Evolutionary conservation across 352 stramenopile genomes (phyloP), one percentile per base, ranked within the genome.

Genomic region (Aphanomyces invadans): DNA sequence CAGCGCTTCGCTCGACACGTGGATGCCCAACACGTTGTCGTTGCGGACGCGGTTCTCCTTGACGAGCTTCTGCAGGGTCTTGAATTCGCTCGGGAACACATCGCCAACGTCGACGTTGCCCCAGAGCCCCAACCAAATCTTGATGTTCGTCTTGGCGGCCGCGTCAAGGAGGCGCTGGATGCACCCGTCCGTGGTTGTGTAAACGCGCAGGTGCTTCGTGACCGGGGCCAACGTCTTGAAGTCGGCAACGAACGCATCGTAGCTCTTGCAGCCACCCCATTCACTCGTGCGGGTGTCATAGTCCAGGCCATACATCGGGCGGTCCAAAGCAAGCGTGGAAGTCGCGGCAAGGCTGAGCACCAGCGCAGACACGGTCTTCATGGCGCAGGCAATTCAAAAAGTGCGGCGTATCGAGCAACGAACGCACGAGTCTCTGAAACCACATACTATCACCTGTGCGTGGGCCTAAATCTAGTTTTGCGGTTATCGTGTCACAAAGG

Each of bases 91-190:
- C 0, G 80, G 29, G 19, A 91, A 62, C 38, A 81, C 71, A 15
- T 74, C 67, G 19, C 73, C 54, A 31, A 68, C 65, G 42, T 53
- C 42, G n/a, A 54, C 33, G 26, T 65, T 46, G 10, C 77, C 86
- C 79, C 79, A 92, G 38, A 92, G 77, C 25, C 81, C 83, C 3
- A 92, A 68, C 52, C 80, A 74, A 38, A 92, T 70, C 57, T 86
- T 69, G 23, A 90, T 32, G 2, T 79, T 74, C 7, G 70, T 74
- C 0, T 71, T 70, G 60, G 81, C 78, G 38, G 79, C 83, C 17
- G 72, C 72, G 51, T 89, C 76, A 23, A 78, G 21, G 23, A 92
- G 71, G 26, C 71, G 79, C 17, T 51, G 28, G n/a, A 44, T 65
- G 38, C 59, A 65, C 7, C 25, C 26, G 29, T 57, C 23, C 1